phyloP scores from a whole-genome alignment of 2,329 filamentous ascomycete genomes.

The Ceratocystis cacaofunesta region DNA sequence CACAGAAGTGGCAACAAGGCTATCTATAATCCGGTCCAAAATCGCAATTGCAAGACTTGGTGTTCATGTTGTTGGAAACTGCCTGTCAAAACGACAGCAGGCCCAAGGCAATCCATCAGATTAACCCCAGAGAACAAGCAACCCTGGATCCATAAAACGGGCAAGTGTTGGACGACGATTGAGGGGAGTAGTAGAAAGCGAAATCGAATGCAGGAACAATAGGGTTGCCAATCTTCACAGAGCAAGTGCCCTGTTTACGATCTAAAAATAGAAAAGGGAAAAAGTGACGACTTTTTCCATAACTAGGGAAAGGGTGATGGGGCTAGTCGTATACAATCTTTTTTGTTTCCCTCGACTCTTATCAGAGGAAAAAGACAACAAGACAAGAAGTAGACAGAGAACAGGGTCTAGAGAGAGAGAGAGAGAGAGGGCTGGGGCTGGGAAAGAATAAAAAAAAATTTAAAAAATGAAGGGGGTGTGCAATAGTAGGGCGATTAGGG shows the following conservation, averaged over 20 bases:
- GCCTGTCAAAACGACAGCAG: not conserved
- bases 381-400: not conserved
- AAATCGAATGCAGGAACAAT: slow-evolving; percentile 1
- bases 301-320: not conserved
- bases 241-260: not conserved
- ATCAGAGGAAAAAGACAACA: not conserved
- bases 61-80: not conserved
- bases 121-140: not conserved
- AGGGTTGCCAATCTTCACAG: slow-evolving; percentile 3
- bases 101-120: not conserved
- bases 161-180: not conserved
- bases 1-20: not conserved
- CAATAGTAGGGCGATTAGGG: not conserved
- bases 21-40: not conserved
- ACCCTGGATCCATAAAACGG: not conserved
- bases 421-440: not conserved
- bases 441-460: not conserved
- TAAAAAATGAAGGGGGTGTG: not conserved
- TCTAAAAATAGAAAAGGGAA: not conserved
- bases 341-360: not conserved
- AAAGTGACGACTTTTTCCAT: not conserved
- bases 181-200: not conserved
- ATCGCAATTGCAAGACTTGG: not conserved
- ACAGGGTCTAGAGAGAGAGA: not conserved
- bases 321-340: not conserved